phyloP scores from a whole-genome alignment of 2,329 filamentous ascomycete genomes.

The Alternaria incomplexa region DNA sequence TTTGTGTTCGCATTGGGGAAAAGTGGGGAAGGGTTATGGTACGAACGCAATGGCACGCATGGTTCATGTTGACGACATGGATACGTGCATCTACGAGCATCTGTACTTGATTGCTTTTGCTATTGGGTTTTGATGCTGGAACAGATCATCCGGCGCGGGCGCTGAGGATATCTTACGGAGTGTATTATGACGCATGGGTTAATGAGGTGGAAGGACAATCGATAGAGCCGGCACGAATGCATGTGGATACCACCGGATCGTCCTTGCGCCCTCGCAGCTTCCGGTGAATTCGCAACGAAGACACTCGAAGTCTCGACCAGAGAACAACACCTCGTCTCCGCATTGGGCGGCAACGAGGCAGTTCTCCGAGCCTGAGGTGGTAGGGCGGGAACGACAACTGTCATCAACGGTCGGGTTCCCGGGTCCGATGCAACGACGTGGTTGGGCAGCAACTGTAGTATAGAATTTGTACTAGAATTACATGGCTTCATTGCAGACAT shows the following conservation, averaged over 20 bases:
- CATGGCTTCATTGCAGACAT: conserved; percentile 19
- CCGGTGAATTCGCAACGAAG: conserved; percentile 22
- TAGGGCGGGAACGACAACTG: conserved; percentile 26
- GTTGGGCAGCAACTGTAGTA: conserved; percentile 34
- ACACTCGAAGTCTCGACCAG: conserved; percentile 15
- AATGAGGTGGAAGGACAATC: conserved; percentile 23
- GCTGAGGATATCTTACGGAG: conserved; percentile 29
- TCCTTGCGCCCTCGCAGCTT: conserved; percentile 15
- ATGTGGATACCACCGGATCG: conserved; percentile 27
- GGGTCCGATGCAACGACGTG: conserved; percentile 4
- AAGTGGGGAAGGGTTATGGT: conserved; percentile 11
- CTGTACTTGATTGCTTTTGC: conserved; percentile 35
- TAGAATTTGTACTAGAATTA: conserved; percentile 27
- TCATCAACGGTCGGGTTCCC: conserved; percentile 25
- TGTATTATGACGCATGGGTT: conserved; percentile 35
- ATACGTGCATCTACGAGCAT: conserved; percentile 12
- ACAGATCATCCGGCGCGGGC: conserved; percentile 37
- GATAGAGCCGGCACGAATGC: conserved; percentile 21
- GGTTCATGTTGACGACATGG: conserved; percentile 13
- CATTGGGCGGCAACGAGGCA: conserved; percentile 31
- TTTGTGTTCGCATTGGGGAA: conserved; percentile 24
- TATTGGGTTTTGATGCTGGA: conserved; percentile 29
- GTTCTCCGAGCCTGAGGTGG: conserved; percentile 19
- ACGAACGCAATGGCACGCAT: conserved; percentile 14
- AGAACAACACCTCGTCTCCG: conserved; percentile 2